Percentiles rank a stretch among this genome's conserved stretches.
These are phyloP conservation scores for Lentithecium fluviatile DNA, from an alignment of 495 filamentous ascomycete species.

Conservation along the genomic window DNA sequence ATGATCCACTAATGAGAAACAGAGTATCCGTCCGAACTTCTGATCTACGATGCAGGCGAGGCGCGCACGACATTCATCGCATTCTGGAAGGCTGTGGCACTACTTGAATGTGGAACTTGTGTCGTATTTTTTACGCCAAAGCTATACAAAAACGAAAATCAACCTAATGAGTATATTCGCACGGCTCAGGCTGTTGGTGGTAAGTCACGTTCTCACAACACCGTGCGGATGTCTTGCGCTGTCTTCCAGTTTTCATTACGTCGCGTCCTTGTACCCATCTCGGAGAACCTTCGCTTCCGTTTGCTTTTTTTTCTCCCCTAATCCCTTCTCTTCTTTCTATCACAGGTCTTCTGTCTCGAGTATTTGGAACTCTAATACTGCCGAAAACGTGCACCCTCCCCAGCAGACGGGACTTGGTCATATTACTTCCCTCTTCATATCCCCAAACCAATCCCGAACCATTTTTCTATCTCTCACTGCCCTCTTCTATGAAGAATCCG, in stretches of 20 bases:
- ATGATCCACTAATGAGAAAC: neutral
- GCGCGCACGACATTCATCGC: conserved; percentile 13
- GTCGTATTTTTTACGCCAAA: conserved; percentile 3
- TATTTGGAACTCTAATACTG: too few species aligned
- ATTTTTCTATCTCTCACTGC: neutral
- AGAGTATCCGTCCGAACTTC: conserved; percentile 16
- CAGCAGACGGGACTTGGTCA: too few species aligned
- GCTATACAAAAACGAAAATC: conserved; percentile 20
- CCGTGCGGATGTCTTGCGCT: too few species aligned
- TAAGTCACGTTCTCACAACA: conserved; percentile 14
- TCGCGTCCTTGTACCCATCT: too few species aligned
- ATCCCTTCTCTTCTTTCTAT: too few species aligned
- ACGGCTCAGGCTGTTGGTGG: conserved; percentile 3
- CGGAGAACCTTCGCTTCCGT: too few species aligned
- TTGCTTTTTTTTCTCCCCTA: too few species aligned
- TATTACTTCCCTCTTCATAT: too few species aligned
- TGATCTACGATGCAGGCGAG: conserved; percentile 29
- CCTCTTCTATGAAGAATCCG: neutral
- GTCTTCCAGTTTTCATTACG: too few species aligned
- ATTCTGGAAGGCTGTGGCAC: conserved; percentile 22
- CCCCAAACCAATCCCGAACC: neutral
- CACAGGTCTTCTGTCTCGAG: too few species aligned
- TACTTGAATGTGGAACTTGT: conserved; percentile 16
- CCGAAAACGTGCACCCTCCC: too few species aligned
- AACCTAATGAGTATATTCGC: conserved; percentile 15